Percentiles rank a stretch among this genome's conserved stretches.
Evolutionary conservation across 2,329 filamentous ascomycete species (phyloP).

Genomic region (Ilyonectria robusta): DNA sequence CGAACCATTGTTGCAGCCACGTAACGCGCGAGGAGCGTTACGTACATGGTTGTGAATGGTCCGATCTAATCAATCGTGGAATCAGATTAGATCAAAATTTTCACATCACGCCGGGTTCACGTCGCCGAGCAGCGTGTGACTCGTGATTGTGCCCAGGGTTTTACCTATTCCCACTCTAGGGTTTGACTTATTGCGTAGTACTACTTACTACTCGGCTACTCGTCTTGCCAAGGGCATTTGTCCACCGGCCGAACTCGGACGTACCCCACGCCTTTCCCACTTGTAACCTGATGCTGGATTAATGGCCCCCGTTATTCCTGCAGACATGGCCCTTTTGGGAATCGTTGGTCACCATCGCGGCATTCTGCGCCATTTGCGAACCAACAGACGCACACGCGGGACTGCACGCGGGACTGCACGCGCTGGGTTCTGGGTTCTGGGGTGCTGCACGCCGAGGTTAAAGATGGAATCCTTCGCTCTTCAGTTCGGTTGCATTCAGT

Average conservation of each 20-base stretch:
- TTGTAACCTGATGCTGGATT: constrained; percentile 3
- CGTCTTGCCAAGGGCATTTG: too few species aligned
- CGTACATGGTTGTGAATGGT: not conserved
- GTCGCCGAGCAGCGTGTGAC: not conserved
- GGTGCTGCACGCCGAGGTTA: constrained; percentile 7
- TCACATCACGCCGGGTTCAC: constrained; percentile 35
- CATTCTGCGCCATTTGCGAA: not conserved
- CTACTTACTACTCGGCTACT: too few species aligned
- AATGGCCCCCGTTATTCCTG: not conserved
- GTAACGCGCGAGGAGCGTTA: not conserved
- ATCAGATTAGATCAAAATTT: constrained; percentile 44
- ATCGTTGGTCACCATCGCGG: not conserved
- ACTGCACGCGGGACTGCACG: not conserved
- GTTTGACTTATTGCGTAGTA: too few species aligned
- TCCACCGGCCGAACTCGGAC: not conserved
- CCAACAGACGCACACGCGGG: not conserved
- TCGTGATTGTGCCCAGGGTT: not conserved
- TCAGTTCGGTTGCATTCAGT: not conserved
- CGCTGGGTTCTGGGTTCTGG: not conserved
- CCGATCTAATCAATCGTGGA: constrained; percentile 40
- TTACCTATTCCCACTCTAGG: not conserved
- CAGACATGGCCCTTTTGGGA: not conserved
- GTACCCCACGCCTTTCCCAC: not conserved
- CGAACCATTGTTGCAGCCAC: not conserved
- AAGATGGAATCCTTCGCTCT: constrained; percentile 10